phyloP scores from a whole-genome alignment of 2,329 filamentous ascomycete genomes.

The Zymoseptoria tritici region DNA sequence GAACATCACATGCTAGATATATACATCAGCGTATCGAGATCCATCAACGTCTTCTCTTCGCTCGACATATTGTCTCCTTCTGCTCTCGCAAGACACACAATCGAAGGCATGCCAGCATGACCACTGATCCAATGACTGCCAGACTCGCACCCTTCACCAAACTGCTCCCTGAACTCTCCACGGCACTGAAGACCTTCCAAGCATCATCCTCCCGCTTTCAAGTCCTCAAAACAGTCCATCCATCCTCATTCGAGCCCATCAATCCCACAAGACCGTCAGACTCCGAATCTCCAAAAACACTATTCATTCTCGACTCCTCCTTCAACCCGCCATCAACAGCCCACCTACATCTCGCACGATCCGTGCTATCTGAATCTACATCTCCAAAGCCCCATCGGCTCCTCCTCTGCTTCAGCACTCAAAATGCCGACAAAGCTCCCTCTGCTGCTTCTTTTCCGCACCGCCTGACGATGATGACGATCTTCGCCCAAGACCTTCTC shows the following conservation, averaged over 20 bases:
- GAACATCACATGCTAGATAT: neutral
- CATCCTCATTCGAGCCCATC: slow-evolving; percentile 8
- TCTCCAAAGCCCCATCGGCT: slow-evolving; percentile 40
- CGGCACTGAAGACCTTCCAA: slow-evolving; percentile 38
- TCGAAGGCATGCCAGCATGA: neutral
- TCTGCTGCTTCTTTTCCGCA: slow-evolving; percentile 62
- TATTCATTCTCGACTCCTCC: slow-evolving; percentile 59
- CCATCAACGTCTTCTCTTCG: no score
- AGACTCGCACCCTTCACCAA: slow-evolving; percentile 8
- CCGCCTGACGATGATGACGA: slow-evolving; percentile 63
- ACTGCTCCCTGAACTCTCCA: slow-evolving; percentile 26
- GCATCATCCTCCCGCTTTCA: slow-evolving; percentile 31
- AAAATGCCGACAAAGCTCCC: slow-evolving; percentile 59
- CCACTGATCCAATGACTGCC: slow-evolving; percentile 6
- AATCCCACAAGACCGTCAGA: slow-evolving; percentile 9
- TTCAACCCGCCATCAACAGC: slow-evolving; percentile 59
- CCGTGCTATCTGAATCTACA: slow-evolving; percentile 39
- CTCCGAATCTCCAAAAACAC: slow-evolving; percentile 32
- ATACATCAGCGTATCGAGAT: neutral
- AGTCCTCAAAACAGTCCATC: slow-evolving; percentile 29
- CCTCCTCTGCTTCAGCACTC: slow-evolving; percentile 53
- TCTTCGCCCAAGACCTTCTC: slow-evolving; percentile 53
- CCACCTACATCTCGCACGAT: slow-evolving; percentile 49
- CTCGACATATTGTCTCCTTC: no score
- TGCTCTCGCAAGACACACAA: no score